These are phyloP conservation scores for Leccinum truebloodii DNA, from an alignment of 768 basidiomycete genomes.

Conservation along the genomic window DNA sequence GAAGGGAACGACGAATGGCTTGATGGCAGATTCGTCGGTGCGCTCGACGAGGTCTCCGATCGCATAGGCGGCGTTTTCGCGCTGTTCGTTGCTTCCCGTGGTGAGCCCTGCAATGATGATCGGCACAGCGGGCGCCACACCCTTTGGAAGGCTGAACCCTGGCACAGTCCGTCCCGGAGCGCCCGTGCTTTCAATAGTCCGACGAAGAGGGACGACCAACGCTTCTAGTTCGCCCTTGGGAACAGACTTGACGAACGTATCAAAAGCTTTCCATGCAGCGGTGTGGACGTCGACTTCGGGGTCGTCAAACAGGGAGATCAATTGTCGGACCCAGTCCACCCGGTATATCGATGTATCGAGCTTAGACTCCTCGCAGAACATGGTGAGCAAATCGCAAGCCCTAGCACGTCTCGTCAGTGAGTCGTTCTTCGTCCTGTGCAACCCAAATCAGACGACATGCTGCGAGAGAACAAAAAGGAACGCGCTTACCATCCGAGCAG, in stretches of 20 bases:
- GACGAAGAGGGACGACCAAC: conserved; percentile 83
- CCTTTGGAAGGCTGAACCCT: conserved; percentile 85
- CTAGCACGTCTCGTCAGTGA: conserved; percentile 70
- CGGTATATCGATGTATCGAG: conserved; percentile 85
- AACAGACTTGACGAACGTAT: conserved; percentile 84
- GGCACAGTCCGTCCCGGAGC: conserved; percentile 75
- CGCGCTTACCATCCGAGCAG: conserved; percentile 80
- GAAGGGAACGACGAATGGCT: conserved; percentile 93
- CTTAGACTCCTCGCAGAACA: conserved; percentile 82
- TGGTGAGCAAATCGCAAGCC: conserved; percentile 73
- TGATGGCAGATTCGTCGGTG: conserved; percentile 83
- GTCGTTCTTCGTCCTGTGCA: conserved; percentile 75
- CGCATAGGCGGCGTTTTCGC: conserved; percentile 93
- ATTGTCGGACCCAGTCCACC: conserved; percentile 91
- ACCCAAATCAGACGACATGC: neutral
- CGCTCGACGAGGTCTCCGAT: conserved; percentile 94
- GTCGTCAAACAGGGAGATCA: conserved; percentile 84
- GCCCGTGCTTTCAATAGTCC: conserved; percentile 85
- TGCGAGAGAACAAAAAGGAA: neutral
- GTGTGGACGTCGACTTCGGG: conserved; percentile 70
- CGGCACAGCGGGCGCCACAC: conserved; percentile 79
- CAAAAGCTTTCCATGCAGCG: conserved; percentile 81
- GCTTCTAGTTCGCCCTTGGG: conserved; percentile 93
- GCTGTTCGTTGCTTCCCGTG: conserved; percentile 90
- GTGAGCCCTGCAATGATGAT: conserved; percentile 92